These are phyloP conservation scores for Lecanicillium sp. DNA, from an alignment of 2,329 filamentous ascomycete species.

Conservation along the genomic window DNA sequence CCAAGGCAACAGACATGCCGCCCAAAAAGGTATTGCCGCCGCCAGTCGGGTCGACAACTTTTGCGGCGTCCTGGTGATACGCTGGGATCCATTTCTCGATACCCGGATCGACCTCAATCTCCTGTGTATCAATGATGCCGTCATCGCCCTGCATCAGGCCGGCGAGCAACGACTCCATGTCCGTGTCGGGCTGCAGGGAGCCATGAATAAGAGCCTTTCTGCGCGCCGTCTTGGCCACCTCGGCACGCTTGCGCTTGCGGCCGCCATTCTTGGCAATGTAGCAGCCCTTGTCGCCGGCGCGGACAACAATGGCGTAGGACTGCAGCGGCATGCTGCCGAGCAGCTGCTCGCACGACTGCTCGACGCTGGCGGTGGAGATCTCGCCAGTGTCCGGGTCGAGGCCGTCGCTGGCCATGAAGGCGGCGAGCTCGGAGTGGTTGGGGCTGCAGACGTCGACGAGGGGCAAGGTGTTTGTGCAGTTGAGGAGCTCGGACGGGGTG, in stretches of 20 bases:
- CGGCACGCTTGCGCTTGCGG: constrained; percentile 31
- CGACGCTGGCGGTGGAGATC: constrained; percentile 44
- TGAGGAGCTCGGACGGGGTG: constrained; percentile 58
- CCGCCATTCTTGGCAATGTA: constrained; percentile 54
- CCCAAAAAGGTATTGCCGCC: constrained; percentile 85
- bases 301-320: constrained; percentile 59
- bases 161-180: constrained; percentile 56
- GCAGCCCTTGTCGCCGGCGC: constrained; percentile 66
- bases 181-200: constrained; percentile 50
- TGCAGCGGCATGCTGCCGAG: constrained; percentile 56
- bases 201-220: constrained; percentile 39
- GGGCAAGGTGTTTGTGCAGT: constrained; percentile 55
- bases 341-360: constrained; percentile 55
- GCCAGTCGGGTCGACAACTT: constrained; percentile 85
- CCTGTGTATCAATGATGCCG: constrained; percentile 46
- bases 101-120: constrained; percentile 55
- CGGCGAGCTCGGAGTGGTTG: constrained; percentile 83
- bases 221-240: constrained; percentile 19
- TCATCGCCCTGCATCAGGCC: constrained; percentile 47
- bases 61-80: constrained; percentile 48
- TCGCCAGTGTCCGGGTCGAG: constrained; percentile 46
- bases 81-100: constrained; percentile 71
- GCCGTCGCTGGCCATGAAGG: constrained; percentile 64
- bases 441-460: constrained; percentile 62
- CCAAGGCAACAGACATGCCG: constrained; percentile 50